Conservation (phyloP, 345 rosid genomes). For the Laguncularia racemosa region DNA sequence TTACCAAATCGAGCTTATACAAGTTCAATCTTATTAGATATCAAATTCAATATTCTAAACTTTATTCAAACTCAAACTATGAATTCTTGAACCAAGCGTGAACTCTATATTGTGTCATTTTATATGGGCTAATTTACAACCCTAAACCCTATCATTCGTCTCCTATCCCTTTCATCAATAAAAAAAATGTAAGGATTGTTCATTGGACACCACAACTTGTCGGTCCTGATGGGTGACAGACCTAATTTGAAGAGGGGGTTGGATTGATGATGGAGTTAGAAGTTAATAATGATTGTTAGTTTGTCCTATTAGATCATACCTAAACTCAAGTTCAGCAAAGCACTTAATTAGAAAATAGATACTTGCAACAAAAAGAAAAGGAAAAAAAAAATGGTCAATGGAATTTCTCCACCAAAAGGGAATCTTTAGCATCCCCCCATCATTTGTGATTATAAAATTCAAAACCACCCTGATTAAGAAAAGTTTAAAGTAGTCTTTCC, state of each 20-base stretch:
- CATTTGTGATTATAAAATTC: conserved; percentile 1
- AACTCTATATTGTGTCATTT: too few relatives aligned
- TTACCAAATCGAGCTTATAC: too few relatives aligned
- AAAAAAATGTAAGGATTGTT: too few relatives aligned
- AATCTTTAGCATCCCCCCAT: conserved; percentile 8
- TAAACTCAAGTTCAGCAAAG: conserved; percentile 16
- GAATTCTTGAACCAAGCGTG: too few relatives aligned
- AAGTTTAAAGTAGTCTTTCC: conserved; percentile 5
- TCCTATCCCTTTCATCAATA: too few relatives aligned
- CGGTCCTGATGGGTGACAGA: neutral
- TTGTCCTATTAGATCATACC: conserved; percentile 18
- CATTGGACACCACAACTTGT: too few relatives aligned
- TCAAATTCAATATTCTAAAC: too few relatives aligned
- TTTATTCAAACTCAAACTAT: too few relatives aligned
- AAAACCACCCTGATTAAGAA: conserved; percentile 5
- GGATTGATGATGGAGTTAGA: conserved; percentile 10
- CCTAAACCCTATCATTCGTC: too few relatives aligned
- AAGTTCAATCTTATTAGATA: too few relatives aligned
- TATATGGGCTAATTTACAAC: too few relatives aligned
- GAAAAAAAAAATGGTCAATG: conserved; percentile 16
- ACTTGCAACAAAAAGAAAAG: conserved; percentile 8
- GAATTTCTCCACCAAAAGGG: conserved; percentile 14
- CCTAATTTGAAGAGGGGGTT: conserved; percentile 6
- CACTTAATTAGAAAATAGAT: conserved; percentile 23
- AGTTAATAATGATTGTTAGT: conserved; percentile 13